Percentiles rank a stretch among this genome's conserved stretches.
These are phyloP conservation scores for Calycina herbarum DNA, from an alignment of 2,329 filamentous ascomycete genomes.

Conservation along the genomic window DNA sequence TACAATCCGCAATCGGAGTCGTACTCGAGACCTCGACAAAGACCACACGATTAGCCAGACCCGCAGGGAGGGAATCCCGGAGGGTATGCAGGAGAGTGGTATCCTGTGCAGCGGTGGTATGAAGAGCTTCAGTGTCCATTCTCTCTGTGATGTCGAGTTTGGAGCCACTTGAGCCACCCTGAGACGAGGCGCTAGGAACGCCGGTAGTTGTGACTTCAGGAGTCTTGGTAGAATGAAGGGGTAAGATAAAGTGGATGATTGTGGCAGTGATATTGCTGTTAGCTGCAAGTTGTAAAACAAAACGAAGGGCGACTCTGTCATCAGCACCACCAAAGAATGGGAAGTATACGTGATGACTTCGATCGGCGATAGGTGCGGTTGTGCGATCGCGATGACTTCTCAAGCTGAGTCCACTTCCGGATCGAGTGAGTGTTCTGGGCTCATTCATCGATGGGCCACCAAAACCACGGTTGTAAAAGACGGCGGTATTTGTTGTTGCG, in stretches of 20 bases:
- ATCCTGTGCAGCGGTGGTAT: slow-evolving; percentile 32
- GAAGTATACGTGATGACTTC: slow-evolving; percentile 80
- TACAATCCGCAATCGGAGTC: slow-evolving; percentile 39
- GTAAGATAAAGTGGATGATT: slow-evolving; percentile 58
- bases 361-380: slow-evolving; percentile 60
- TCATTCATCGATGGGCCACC: slow-evolving; percentile 49
- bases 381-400: slow-evolving; percentile 58
- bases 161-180: slow-evolving; percentile 14
- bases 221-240: slow-evolving; percentile 25
- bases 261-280: slow-evolving; percentile 79
- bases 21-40: slow-evolving; percentile 54
- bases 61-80: slow-evolving; percentile 53
- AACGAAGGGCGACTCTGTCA: slow-evolving; percentile 74
- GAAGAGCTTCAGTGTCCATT: slow-evolving; percentile 28
- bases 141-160: slow-evolving; percentile 25
- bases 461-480: slow-evolving; percentile 76
- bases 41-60: slow-evolving; percentile 54
- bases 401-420: slow-evolving; percentile 58
- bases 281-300: slow-evolving; percentile 81
- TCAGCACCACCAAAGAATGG: slow-evolving; percentile 85
- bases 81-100: slow-evolving; percentile 57
- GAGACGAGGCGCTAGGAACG: background rate
- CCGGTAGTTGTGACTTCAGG: slow-evolving; percentile 17
- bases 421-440: slow-evolving; percentile 43
- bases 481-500: slow-evolving; percentile 66